A percentile compares a stretch with the other conserved stretches of the same genome.
Conservation (phyloP, 2,329 filamentous ascomycete species). For the Penicillium janthinellum region DNA sequence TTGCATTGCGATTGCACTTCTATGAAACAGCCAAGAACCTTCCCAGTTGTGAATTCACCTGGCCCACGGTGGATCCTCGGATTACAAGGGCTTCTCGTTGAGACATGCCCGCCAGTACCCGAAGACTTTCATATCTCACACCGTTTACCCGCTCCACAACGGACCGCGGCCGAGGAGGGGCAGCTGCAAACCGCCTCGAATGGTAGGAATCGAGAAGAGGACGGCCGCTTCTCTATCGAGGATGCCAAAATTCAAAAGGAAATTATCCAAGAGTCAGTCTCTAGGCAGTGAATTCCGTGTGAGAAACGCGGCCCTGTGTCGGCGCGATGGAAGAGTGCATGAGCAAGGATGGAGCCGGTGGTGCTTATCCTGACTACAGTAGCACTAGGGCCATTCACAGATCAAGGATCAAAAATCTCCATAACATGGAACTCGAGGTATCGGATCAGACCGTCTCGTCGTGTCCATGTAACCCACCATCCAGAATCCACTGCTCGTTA, state of each 20-base stretch:
- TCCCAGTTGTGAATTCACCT: not conserved
- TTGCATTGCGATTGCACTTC: not conserved
- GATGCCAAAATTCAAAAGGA: not conserved
- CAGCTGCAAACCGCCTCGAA: not conserved
- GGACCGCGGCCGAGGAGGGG: not conserved
- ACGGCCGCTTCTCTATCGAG: not conserved
- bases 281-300: not conserved
- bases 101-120: conserved; percentile 11
- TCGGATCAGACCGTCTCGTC: conserved; percentile 6
- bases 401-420: not conserved
- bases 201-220: not conserved
- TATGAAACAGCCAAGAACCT: not conserved
- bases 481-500: conserved; percentile 52
- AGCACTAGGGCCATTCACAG: not conserved
- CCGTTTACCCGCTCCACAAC: not conserved
- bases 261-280: not conserved
- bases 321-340: not conserved
- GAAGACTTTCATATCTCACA: conserved; percentile 1
- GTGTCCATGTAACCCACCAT: conserved; percentile 46
- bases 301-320: not conserved
- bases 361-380: not conserved
- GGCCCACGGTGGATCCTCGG: not conserved
- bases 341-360: not conserved
- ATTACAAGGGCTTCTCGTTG: not conserved
- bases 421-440: not conserved